A percentile compares a stretch with the other conserved stretches of the same genome.
Evolutionary conservation across 129 eudicot species (phyloP).

Genomic region (Pseudognaphalium luteoalbum): DNA sequence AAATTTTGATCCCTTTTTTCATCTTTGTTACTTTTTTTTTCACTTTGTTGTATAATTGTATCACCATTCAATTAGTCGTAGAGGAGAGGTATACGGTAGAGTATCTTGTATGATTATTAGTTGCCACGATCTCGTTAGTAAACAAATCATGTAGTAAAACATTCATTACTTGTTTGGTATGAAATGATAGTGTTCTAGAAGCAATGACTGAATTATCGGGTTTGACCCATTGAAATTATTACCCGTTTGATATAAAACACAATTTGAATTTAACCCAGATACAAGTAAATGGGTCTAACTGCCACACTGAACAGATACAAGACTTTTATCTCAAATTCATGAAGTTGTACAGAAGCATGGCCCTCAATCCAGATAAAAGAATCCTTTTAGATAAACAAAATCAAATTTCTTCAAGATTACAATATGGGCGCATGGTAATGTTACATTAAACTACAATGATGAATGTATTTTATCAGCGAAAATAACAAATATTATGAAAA

Average conservation of each 20-base stretch:
- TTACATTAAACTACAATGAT: constrained; percentile 40
- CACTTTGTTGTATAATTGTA: constrained; percentile 32
- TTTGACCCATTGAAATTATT: no score
- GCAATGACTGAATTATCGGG: not conserved
- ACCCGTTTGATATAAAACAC: not conserved
- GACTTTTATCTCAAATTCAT: not conserved
- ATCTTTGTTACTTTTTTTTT: not conserved
- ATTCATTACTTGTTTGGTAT: not conserved
- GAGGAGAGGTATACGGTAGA: constrained; percentile 26
- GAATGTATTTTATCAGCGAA: constrained; percentile 30
- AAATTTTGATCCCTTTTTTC: not conserved
- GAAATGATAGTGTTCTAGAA: not conserved
- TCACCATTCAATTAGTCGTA: constrained; percentile 1
- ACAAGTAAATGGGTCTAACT: not conserved
- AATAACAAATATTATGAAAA: constrained; percentile 1
- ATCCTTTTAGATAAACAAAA: constrained; percentile 23
- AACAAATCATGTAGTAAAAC: not conserved
- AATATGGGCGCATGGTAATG: constrained; percentile 32
- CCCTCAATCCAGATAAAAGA: constrained; percentile 1
- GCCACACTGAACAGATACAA: not conserved
- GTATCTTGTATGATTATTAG: constrained; percentile 10
- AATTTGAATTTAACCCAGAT: not conserved
- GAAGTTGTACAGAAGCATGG: not conserved
- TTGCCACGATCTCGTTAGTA: not conserved
- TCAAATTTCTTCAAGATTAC: constrained; percentile 36